Base-by-base conservation (phyloP, 2,329 filamentous ascomycete species). In the Basipetospora chlamydospora region DNA sequence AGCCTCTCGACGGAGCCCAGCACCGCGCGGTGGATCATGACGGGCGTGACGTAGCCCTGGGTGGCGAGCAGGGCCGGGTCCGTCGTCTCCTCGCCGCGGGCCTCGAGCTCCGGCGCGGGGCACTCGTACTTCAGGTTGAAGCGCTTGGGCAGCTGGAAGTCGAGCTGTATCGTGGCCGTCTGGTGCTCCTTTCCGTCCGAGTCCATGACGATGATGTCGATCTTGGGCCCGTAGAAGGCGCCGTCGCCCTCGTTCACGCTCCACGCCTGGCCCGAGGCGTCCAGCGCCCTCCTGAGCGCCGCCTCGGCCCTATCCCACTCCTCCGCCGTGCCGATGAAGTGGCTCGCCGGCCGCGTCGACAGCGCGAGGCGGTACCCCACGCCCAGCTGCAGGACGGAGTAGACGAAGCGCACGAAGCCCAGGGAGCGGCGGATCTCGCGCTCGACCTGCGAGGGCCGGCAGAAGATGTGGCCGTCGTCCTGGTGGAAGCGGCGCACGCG, bases 391-490 rank as follows among this genome's bases (percentile, higher is more conserved):
- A 90, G 73, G 0, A 77, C 77, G 16, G 64, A 61, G 54, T 88
- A 87, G 0, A 81, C 74, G 48, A 76, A 70, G 36, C 73, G 68
- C 34, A 88, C 76, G 53, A 90, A 88, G 25, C 77, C 73, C 31
- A 90, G 57, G 2, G 81, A 84, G 42, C 70, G 70, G 37, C 68
- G 66, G 39, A 90, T 88, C 57, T 90, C 83, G 3, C 70, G 61
- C 44, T 75, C 64, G 40, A 88, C 82, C 55, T 90, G 83, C 32
- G 67, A 65, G 5, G 80, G 80, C 1, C 80, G 73, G 54, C 85
- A 92, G 56, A 93, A 93, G 43, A 93, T 90, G 56, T 93, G 85
- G 5, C 81, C 82, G 52, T 93, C 85, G 52, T 93, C 86, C 52
- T 93, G 86, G 55, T 90, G 83, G 56, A 93, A 93, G 15, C 85